phyloP scores from a whole-genome alignment of 2,329 filamentous ascomycete genomes.

The Ophiostoma angusticollis region DNA sequence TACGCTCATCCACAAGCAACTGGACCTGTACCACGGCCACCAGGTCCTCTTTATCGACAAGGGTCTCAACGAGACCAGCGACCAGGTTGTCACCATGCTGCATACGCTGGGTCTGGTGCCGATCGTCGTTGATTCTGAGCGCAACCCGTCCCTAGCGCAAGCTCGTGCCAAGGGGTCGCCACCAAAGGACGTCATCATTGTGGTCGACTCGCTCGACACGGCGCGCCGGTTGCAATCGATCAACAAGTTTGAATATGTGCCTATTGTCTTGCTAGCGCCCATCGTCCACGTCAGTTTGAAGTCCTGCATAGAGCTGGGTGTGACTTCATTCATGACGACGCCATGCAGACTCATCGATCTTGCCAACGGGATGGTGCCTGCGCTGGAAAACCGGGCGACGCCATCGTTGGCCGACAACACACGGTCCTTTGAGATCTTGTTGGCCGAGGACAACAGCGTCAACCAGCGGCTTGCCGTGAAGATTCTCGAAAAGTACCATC shows the following conservation, averaged over 20 bases:
- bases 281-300: slow-evolving; percentile 85
- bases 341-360: slow-evolving; percentile 89
- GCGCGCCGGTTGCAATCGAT: slow-evolving; percentile 74
- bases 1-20: slow-evolving; percentile 64
- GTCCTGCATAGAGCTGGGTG: slow-evolving; percentile 84
- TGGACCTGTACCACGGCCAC: slow-evolving; percentile 83
- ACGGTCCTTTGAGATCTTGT: slow-evolving; percentile 85
- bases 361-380: slow-evolving; percentile 91
- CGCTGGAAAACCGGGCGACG: slow-evolving; percentile 82
- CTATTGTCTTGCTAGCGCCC: slow-evolving; percentile 82
- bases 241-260: slow-evolving; percentile 95
- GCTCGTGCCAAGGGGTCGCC: slow-evolving; percentile 43
- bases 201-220: slow-evolving; percentile 87
- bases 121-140: slow-evolving; percentile 71
- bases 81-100: slow-evolving; percentile 68
- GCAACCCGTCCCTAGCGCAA: slow-evolving; percentile 44
- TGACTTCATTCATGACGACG: slow-evolving; percentile 98
- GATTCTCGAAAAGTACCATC: slow-evolving; percentile 94
- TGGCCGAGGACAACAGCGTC: slow-evolving; percentile 94
- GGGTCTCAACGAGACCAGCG: slow-evolving; percentile 62
- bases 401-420: slow-evolving; percentile 87
- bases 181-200: slow-evolving; percentile 88
- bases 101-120: slow-evolving; percentile 67
- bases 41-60: slow-evolving; percentile 93
- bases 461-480: slow-evolving; percentile 94